phyloP scores from a whole-genome alignment of 768 basidiomycete species.

The Trametes cingulata region DNA sequence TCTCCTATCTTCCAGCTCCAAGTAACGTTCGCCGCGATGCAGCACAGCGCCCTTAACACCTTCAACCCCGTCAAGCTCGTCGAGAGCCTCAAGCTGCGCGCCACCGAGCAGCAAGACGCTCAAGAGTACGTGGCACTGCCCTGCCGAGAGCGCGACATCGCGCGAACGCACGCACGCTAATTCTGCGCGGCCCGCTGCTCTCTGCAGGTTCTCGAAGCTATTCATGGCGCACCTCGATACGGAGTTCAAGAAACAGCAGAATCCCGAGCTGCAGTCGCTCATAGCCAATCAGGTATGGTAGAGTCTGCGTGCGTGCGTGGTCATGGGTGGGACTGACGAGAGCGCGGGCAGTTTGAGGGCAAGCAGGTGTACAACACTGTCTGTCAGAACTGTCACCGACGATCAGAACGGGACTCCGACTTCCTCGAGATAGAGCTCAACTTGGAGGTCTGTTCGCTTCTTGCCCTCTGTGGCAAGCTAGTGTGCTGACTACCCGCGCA shows the following conservation, averaged over 20 bases:
- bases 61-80: constrained; percentile 87
- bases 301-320: background rate
- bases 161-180: too few species aligned
- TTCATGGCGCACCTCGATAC: constrained; percentile 88
- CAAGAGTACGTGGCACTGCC: constrained; percentile 70
- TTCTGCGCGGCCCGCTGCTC: background rate
- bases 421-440: constrained; percentile 91
- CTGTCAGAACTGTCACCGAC: constrained; percentile 67
- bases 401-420: constrained; percentile 66
- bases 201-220: constrained; percentile 83
- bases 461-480: background rate
- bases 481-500: constrained; percentile 31
- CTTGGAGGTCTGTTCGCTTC: constrained; percentile 54
- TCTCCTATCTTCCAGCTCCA: constrained; percentile 80
- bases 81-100: constrained; percentile 77
- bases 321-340: background rate
- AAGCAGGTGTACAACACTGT: constrained; percentile 77
- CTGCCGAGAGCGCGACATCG: background rate
- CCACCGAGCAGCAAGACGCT: constrained; percentile 93
- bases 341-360: constrained; percentile 84
- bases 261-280: constrained; percentile 61
- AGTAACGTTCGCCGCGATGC: constrained; percentile 82
- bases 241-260: constrained; percentile 83
- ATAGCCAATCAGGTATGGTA: constrained; percentile 68
- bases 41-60: constrained; percentile 64